These are phyloP conservation scores for Blastobotrys terrestris DNA, from an alignment of 805 yeast species.

Conservation along the genomic window DNA sequence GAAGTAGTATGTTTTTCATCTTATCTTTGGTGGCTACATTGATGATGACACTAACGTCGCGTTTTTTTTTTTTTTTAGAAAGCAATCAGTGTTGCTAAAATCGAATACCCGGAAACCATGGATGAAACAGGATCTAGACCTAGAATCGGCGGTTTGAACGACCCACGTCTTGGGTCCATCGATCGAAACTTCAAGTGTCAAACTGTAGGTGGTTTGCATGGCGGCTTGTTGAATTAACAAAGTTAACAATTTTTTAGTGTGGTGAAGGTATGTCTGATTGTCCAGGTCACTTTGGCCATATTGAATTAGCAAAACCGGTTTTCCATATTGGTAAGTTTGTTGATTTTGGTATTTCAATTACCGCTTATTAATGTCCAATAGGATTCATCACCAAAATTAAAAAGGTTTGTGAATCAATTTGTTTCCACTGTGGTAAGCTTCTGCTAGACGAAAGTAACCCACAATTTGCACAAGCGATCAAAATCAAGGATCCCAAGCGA, in stretches of 20 bases:
- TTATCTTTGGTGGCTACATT: no score
- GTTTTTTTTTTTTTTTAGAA: slow-evolving; percentile 37
- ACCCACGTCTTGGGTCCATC: slow-evolving; percentile 94
- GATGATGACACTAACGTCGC: not conserved
- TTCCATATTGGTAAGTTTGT: slow-evolving; percentile 74
- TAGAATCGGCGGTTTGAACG: slow-evolving; percentile 93
- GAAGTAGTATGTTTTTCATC: slow-evolving; percentile 49
- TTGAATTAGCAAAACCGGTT: slow-evolving; percentile 96
- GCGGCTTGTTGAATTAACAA: slow-evolving; percentile 6
- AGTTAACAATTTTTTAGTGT: slow-evolving; percentile 42
- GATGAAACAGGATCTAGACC: slow-evolving; percentile 94
- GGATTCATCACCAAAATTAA: slow-evolving; percentile 83
- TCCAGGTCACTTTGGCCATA: slow-evolving; percentile 99
- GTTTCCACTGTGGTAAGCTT: slow-evolving; percentile 98
- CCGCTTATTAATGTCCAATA: slow-evolving; percentile 3
- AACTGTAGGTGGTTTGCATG: slow-evolving; percentile 41
- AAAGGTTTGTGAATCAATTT: slow-evolving; percentile 91
- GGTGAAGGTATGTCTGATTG: slow-evolving; percentile 99
- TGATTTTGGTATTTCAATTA: not conserved
- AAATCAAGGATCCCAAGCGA: slow-evolving; percentile 88
- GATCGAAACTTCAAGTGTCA: slow-evolving; percentile 97
- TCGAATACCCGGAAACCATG: slow-evolving; percentile 99
- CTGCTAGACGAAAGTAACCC: slow-evolving; percentile 77
- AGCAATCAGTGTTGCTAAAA: slow-evolving; percentile 96
- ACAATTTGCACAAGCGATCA: slow-evolving; percentile 79